These are phyloP conservation scores for Diaporthe ampelina DNA, from an alignment of 2,329 filamentous ascomycete species.

Conservation along the genomic window DNA sequence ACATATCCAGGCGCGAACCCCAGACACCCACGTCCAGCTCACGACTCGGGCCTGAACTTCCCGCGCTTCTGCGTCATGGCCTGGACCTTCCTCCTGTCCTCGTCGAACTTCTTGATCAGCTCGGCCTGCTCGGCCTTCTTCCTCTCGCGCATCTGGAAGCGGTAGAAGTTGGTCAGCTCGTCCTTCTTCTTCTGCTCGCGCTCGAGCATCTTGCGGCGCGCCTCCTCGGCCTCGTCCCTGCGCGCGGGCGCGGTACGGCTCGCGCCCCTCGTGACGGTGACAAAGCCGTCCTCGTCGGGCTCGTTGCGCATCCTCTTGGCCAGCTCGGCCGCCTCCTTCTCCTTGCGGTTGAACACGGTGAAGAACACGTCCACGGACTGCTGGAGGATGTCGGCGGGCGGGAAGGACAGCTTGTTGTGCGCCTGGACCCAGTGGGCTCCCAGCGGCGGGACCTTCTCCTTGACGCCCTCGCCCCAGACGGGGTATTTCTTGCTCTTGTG, in stretches of 20 bases:
- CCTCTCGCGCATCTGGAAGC: slow-evolving; percentile 86
- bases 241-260: slow-evolving; percentile 79
- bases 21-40: slow-evolving; percentile 42
- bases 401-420: slow-evolving; percentile 81
- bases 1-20: background rate
- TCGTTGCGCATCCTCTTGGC: slow-evolving; percentile 78
- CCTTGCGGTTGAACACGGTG: slow-evolving; percentile 81
- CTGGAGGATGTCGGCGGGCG: slow-evolving; percentile 76
- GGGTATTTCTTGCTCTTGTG: slow-evolving; percentile 72
- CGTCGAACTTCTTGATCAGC: slow-evolving; percentile 80
- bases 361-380: slow-evolving; percentile 87
- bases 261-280: slow-evolving; percentile 86
- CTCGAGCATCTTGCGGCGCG: slow-evolving; percentile 71
- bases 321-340: slow-evolving; percentile 72
- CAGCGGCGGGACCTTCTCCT: slow-evolving; percentile 68
- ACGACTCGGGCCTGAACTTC: slow-evolving; percentile 68
- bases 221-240: slow-evolving; percentile 77
- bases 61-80: slow-evolving; percentile 78
- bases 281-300: slow-evolving; percentile 95
- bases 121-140: slow-evolving; percentile 81
- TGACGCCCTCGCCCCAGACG: slow-evolving; percentile 76
- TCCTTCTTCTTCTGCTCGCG: slow-evolving; percentile 73
- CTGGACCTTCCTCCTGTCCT: slow-evolving; percentile 79
- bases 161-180: slow-evolving; percentile 81
- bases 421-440: slow-evolving; percentile 71